Base-by-base conservation (phyloP, 306 rosid genomes). In the Erythrophleum fordii region DNA sequence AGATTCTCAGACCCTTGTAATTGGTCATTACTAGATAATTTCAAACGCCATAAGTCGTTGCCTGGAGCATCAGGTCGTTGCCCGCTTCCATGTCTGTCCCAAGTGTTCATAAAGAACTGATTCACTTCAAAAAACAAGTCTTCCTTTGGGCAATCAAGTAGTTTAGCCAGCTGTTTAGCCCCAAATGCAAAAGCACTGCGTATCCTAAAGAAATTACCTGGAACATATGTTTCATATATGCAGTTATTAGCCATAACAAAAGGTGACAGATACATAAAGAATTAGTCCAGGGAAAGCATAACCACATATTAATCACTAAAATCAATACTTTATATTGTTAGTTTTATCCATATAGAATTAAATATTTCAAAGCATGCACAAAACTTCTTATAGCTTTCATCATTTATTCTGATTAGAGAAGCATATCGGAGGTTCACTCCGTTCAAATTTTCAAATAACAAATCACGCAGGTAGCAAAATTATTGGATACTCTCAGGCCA, bases 111-210 rank as follows among this genome's bases (percentile, higher is more conserved):
- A 83, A 96, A 96, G 89, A 96, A 96, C 69, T 92, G 97, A 82
- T 93, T 92, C 83, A 96, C 91, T 91, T 96, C 99, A 23, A 71
- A 81, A 83, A 62, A 68, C 69, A 93, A 80, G 18, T 92, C 95
- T 53, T 92, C 97, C 75, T 91, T 83, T 20, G 97, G 92, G 86
- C 99, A 96, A 72, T 96, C 97, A 75, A 90, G 94, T 83, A 96
- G 86, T 60, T 94, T 87, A 67, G 97, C 97, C 84, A 96, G 89
- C 82, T 84, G 82, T 84, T 90, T 93, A 78, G 97, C 94, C 78
- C 99, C 99, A 87, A 92, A 96, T 13, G 95, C 90, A 85, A 96
- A 93, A 76, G 99, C 99, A 86, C 99, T 96, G 84, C 99, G 97
- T 75, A 96, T 96, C 85, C 99, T 87, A 87, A 88, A 96, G 89